These are phyloP conservation scores for barrel medic (Medicago truncatula) DNA, from an alignment of 306 rosid species.

Conservation along the genomic window DNA sequence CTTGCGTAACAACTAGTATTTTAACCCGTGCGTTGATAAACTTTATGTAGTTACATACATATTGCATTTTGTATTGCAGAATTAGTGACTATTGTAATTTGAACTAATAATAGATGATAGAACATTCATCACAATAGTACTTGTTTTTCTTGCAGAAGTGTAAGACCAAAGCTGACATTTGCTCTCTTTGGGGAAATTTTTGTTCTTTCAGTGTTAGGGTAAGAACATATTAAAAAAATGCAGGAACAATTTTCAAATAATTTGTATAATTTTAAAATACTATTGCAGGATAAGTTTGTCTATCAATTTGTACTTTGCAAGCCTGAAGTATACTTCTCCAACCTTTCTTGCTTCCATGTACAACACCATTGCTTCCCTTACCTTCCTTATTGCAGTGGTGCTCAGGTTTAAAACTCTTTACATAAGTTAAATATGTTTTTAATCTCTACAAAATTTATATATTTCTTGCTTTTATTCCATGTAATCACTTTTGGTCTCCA, in stretches of 20 bases:
- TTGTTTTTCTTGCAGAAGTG: conserved; percentile 52
- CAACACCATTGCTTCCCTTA: conserved; percentile 76
- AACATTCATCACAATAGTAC: not conserved
- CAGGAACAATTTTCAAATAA: not conserved
- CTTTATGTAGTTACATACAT: not conserved
- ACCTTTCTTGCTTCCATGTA: conserved; percentile 72
- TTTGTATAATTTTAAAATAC: not conserved
- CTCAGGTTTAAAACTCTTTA: conserved; percentile 53
- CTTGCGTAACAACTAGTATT: not conserved
- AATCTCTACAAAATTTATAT: not conserved
- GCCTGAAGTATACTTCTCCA: conserved; percentile 78
- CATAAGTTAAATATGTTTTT: not conserved
- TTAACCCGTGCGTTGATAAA: not conserved
- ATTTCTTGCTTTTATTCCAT: not conserved
- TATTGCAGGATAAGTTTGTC: conserved; percentile 66
- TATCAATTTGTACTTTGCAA: conserved; percentile 76
- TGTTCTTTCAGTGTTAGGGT: conserved; percentile 86
- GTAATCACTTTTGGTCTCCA: not conserved
- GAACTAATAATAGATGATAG: not conserved
- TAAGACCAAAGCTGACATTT: conserved; percentile 71
- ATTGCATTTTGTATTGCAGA: not conserved
- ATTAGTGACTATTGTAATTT: not conserved
- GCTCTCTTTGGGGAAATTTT: conserved; percentile 68
- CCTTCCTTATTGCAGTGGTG: conserved; percentile 73
- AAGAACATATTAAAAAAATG: conserved; percentile 22